Evolutionary conservation across 805 yeast genomes (phyloP).

Genomic region (Hanseniaspora lachancei): DNA sequence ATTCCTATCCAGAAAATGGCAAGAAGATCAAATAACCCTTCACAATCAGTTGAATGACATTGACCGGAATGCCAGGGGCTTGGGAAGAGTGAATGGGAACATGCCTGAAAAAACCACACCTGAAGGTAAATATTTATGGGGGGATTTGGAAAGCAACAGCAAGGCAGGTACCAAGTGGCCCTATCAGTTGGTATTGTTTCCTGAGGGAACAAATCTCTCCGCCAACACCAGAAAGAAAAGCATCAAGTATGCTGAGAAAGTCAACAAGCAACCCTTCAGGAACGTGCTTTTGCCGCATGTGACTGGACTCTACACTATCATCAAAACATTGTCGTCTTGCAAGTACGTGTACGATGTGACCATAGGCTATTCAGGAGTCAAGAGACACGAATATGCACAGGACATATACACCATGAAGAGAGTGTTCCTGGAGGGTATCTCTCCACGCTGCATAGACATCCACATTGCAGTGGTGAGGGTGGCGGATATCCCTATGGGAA

Average conservation of each 20-base stretch:
- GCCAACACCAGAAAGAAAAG: constrained; percentile 49
- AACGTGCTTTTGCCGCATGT: constrained; percentile 71
- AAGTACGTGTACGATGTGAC: constrained; percentile 68
- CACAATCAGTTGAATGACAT: constrained; percentile 41
- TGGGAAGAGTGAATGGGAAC: constrained; percentile 38
- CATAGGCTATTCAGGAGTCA: constrained; percentile 65
- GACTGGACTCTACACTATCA: constrained; percentile 61
- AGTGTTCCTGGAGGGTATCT: constrained; percentile 54
- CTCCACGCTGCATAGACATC: constrained; percentile 55
- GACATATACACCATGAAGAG: constrained; percentile 52
- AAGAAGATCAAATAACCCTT: constrained; percentile 49
- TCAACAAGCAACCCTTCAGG: constrained; percentile 36
- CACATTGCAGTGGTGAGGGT: constrained; percentile 48
- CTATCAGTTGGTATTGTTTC: constrained; percentile 64
- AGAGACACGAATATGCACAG: constrained; percentile 57
- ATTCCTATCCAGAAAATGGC: constrained; percentile 79
- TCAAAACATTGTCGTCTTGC: constrained; percentile 43
- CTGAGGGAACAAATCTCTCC: constrained; percentile 88
- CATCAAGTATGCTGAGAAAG: constrained; percentile 41
- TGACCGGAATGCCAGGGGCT: constrained; percentile 49
- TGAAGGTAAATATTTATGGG: constrained; percentile 23
- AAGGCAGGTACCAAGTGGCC: constrained; percentile 35
- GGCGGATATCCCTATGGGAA: constrained; percentile 50
- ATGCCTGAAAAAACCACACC: constrained; percentile 20
- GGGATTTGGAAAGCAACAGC: neutral